Percentiles rank a stretch among this genome's conserved stretches.
phyloP scores from a whole-genome alignment of 73 alveolate genomes.

The Symbiodinium pilosum region DNA sequence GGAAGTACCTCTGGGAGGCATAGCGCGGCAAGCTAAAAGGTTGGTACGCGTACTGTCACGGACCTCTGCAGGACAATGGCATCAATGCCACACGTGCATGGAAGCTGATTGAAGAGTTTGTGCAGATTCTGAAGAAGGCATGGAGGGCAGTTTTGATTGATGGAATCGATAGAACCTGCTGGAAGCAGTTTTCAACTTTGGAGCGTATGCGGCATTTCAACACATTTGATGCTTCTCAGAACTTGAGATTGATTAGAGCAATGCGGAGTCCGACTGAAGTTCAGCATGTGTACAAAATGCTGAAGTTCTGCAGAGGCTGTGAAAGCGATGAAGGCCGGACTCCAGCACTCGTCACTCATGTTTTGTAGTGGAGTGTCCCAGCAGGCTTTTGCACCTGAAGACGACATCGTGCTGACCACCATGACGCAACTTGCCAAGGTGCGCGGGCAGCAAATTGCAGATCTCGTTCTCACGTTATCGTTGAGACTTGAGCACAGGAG shows the following conservation, averaged over 20 bases:
- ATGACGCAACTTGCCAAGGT: slow-evolving; percentile 31
- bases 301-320: too few relatives aligned
- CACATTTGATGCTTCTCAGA: too few relatives aligned
- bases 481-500: slow-evolving; percentile 3
- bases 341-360: too few relatives aligned
- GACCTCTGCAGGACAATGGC: slow-evolving; percentile 84
- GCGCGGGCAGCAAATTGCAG: not conserved
- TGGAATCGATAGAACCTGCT: too few relatives aligned
- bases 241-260: too few relatives aligned
- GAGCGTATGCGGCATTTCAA: too few relatives aligned
- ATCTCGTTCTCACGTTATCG: not conserved
- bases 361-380: too few relatives aligned
- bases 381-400: slow-evolving; percentile 35
- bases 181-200: too few relatives aligned
- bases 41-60: too few relatives aligned
- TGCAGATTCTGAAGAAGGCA: slow-evolving; percentile 73
- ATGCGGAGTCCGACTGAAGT: too few relatives aligned
- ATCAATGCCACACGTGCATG: slow-evolving; percentile 75
- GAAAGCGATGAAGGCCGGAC: slow-evolving; percentile 2
- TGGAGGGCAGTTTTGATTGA: not conserved
- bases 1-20: slow-evolving; percentile 71
- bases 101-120: slow-evolving; percentile 80
- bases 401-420: slow-evolving; percentile 80
- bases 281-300: too few relatives aligned
- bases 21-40: not conserved